Base-by-base conservation (phyloP, 768 basidiomycete species). In the Russula vinacea region DNA sequence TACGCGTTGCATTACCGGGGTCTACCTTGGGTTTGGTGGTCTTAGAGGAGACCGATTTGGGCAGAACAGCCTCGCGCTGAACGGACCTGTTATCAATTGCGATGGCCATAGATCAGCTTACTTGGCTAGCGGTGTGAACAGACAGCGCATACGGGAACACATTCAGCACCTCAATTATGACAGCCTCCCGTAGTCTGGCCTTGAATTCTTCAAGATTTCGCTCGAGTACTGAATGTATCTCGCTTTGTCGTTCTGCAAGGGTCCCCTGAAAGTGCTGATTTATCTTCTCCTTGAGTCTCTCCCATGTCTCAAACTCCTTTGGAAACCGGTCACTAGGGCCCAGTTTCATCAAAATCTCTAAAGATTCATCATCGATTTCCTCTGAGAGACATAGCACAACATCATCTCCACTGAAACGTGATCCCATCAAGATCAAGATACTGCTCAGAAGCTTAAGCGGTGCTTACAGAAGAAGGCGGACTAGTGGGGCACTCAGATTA, bases 381-480 rank as follows among this genome's bases (percentile, higher is more conserved):
- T 65, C 55, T 1, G 64, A 61, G 47, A 65, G 55, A 52, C 59
- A 65, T 14, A 61, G 22, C 2, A 47, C 39, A 39, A 51, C 64
- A 7, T 65, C 60, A 11, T 57, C 50, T 32, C 9, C 60, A 26
- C 63, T 64, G 17, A 19, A 64, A 42, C 6, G 10, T 19, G 7
- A n/a, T 55, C 2, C 11, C 3, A 22, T 60, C 37, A 44, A 50
- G 11, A 1, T 60, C 37, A 44, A 50, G 11, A 1, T 5, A 50
- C 9, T 22, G 3, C 9, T 5, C 24, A 5, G 33, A 5, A 9
- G 14, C n/a, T 1, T 13, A 22, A 7, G 14, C 6, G 13, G 29
- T 5, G 5, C 64, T 61, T 35, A 65, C 64, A 56, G 11, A 52
- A 51, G 33, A 26, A 65, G 49, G 7, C 59, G 59, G 19, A 65